Base-by-base conservation (phyloP, 345 rosid species). In the Psidium guajava region DNA sequence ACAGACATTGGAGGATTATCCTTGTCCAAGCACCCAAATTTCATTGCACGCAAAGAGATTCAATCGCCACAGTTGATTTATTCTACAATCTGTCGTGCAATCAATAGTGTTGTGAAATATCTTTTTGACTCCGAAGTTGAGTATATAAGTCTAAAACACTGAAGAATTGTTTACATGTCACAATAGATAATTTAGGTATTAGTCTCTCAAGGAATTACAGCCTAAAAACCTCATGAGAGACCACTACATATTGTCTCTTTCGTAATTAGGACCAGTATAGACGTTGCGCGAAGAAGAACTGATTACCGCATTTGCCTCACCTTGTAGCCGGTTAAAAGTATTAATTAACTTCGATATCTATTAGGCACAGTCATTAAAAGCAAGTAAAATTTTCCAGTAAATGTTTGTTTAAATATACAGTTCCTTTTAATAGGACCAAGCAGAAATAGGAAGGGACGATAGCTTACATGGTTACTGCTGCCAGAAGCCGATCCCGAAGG, bases 401-500 rank as follows among this genome's bases (percentile, higher is more conserved):
- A 15, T 7, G 5, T 3, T 64, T 1, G 15, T 61, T 32, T 64
- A 64, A 32, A 16, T 16, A 8, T 15, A 64, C 44, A 16, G 12
- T 40, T 64, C 44, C 11, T 32, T 64, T 32, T 16, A 8, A 64
- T 32, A 7, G 77, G 22, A 64, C 77, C 77, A 32, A 64, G 77
- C 77, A 5, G 11, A 52, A 53, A 22, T 47, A 59, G 58, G 59
- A 56, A 54, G 40, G 8, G 25, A 1, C 8, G 15, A 81, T 32
- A 69, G 47, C 94, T 92, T 90, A 93, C 95, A 57, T 82, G 86
- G 91, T 86, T 91, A 75, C 58, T 88, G 91, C 90, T 89, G 86
- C 95, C 94, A 15, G 96, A 92, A 87, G 89, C 84, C 22, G 98
- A 89, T 57, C 92, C 92, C 18, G 88, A 83, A 58, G 95, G 89